These are phyloP conservation scores for Mitragyna speciosa DNA, from an alignment of 257 asterid genomes.

Conservation along the genomic window DNA sequence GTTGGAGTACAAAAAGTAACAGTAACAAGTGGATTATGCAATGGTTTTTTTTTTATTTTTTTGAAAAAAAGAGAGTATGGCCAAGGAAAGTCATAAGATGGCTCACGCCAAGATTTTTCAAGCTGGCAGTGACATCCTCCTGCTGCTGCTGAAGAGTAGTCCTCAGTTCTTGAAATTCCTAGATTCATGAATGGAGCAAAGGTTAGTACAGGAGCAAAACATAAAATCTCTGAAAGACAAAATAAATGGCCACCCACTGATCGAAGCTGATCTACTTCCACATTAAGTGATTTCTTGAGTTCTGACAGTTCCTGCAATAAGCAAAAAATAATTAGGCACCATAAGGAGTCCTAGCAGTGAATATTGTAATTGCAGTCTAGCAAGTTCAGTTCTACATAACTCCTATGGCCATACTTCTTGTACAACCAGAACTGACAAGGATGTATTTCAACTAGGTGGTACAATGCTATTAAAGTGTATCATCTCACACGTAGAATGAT, in stretches of 20 bases:
- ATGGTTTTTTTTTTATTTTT: too few species aligned
- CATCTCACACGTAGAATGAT: not conserved
- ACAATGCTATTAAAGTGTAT: not conserved
- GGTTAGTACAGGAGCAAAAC: not conserved
- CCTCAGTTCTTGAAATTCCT: conserved; percentile 92
- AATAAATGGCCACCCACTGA: conserved; percentile 50
- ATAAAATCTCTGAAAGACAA: not conserved
- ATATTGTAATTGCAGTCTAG: not conserved
- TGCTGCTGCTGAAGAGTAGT: conserved; percentile 94
- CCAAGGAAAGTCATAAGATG: conserved; percentile 7
- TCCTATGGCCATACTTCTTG: not conserved
- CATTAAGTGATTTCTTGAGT: conserved; percentile 64
- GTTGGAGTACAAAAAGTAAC: not conserved
- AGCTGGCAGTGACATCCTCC: conserved; percentile 77
- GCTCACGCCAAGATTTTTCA: conserved; percentile 67
- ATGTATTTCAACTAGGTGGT: not conserved
- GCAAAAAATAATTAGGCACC: conserved; percentile 9
- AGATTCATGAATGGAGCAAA: conserved; percentile 14
- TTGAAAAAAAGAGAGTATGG: not conserved
- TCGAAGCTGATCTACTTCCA: conserved; percentile 90
- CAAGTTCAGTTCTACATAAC: not conserved
- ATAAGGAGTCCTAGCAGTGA: not conserved
- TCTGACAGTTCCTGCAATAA: conserved; percentile 71
- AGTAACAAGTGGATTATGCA: not conserved
- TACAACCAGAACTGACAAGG: not conserved